Evolutionary conservation across 2,329 filamentous ascomycete genomes (phyloP), one percentile per base, ranked within the genome.

Genomic region (Hypoxylon sp.): DNA sequence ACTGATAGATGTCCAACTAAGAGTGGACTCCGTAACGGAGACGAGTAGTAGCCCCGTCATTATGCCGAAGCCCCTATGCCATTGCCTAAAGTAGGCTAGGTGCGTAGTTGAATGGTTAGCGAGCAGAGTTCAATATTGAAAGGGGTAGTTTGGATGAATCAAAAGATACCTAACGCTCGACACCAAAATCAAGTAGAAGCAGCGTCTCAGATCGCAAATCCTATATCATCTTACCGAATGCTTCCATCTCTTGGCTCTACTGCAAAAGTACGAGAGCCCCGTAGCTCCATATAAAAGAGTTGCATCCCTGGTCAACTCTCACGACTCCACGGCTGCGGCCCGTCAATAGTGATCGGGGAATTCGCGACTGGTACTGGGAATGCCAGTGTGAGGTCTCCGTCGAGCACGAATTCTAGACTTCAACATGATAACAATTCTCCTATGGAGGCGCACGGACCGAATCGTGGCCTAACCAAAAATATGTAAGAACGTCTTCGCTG

Each of bases 371-470:
- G 29, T 46, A 58, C 39, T 39, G 53, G 19, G 39, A 43, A 34
- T 16, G 25, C 52, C 21, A 48, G 25, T 30, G 43, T 54, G 41
- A 39, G 29, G 47, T 37, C 50, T 45, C 47, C 37, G 57, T 45
- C 57, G 21, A 53, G 47, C 37, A 45, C 39, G 27, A 43, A 56
- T 47, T 19, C 52, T 29, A 34, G 6, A 41, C 11, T 16, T 3
- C 29, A 32, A 12, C 12, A 37, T 37, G 19, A 61, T 23, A 63
- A 32, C 29, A 34, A 39, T 47, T 30, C 56, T 45, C 34, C 14
- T 61, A 61, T 39, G 47, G 23, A n/a, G 21, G 37, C 34, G 53
- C 61, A 58, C 47, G 46, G 61, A 64, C 65, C 8, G 16, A 37
- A 41, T 41, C 9, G 30, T 12, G 30, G 12, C 30, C 30, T 11